Evolutionary conservation across 805 yeast species (phyloP), one percentile per base, ranked within the genome.

Genomic region (Clavispora carvajalis): DNA sequence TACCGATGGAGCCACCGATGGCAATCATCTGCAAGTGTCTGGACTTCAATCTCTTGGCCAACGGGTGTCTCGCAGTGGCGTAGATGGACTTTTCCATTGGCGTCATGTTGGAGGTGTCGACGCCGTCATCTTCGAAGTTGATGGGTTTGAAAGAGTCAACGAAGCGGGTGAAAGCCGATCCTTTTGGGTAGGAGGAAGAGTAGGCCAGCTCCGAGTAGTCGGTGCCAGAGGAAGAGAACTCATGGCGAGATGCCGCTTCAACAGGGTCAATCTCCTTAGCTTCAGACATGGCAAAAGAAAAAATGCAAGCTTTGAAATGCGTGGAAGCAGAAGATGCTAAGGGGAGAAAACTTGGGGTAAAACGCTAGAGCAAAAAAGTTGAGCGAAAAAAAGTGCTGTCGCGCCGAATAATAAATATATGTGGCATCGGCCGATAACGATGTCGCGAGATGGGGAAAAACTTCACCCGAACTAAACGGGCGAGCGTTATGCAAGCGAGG

Each of bases 1-100:
- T 82, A 55, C 95, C 96, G 44, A 86, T 82, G 38, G 91, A 82
- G 40, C 93, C 89, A 43, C 93, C 93, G 40, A 87, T 70, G 29
- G 95, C 88, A 53, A 86, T 82, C 79, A 85, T 76, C 58, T 78
- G 83, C 45, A 82, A 76, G 49, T 82, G 89, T 55, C 80, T 64
- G 28, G 65, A 55, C 45, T 67, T 66, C 43, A 76, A 61, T 25
- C 71, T 67, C 48, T 76, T 59, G 33, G 62, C 63, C 65, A 67
- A 61, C 7, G 67, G 71, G 60, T 76, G 71, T 40, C 64, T 60
- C 33, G 72, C 61, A 5, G 70, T 57, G 24, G 71, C 70, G 41
- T 60, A 54, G 33, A 64, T 56, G 28, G 70, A 55, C 52, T 59
- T 65, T 47, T 71, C 74, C 39, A 59, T 47, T 21, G 59, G 63